Evolutionary conservation across 306 rosid species (phyloP).

Genomic region (Medicago lupulina): DNA sequence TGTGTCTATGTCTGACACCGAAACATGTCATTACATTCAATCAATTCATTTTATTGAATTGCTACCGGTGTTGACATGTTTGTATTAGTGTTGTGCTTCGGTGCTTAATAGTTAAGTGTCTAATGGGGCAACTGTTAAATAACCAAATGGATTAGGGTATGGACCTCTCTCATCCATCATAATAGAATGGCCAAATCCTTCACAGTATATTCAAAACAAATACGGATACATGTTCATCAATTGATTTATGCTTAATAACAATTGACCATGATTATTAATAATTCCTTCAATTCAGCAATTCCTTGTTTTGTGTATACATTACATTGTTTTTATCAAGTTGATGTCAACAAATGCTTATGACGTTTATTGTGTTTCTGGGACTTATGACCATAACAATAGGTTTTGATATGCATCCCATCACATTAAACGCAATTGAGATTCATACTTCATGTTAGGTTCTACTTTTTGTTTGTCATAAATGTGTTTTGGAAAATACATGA

Average conservation of each 20-base stretch:
- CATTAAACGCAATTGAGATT: not conserved
- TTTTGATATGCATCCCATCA: constrained; percentile 10
- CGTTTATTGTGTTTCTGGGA: not conserved
- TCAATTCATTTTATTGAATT: too few relatives aligned
- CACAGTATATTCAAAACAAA: not conserved
- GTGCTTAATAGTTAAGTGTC: too few relatives aligned
- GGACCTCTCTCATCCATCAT: not conserved
- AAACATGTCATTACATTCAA: too few relatives aligned
- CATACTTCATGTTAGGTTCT: not conserved
- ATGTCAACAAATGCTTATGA: not conserved
- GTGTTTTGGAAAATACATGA: constrained; percentile 15
- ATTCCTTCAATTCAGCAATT: not conserved
- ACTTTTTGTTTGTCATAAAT: not conserved
- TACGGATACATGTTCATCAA: not conserved
- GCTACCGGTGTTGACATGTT: too few relatives aligned
- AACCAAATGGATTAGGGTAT: not conserved
- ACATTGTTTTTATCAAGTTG: not conserved
- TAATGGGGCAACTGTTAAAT: not conserved
- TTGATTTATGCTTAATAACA: not conserved
- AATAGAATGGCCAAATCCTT: not conserved
- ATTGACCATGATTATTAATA: not conserved
- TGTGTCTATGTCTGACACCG: too few relatives aligned
- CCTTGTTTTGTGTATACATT: constrained; percentile 16
- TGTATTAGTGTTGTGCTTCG: too few relatives aligned
- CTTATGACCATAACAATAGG: constrained; percentile 1